Conservation (phyloP, 2,329 filamentous ascomycete genomes). For the Phaeophleospora eucalypticola region DNA sequence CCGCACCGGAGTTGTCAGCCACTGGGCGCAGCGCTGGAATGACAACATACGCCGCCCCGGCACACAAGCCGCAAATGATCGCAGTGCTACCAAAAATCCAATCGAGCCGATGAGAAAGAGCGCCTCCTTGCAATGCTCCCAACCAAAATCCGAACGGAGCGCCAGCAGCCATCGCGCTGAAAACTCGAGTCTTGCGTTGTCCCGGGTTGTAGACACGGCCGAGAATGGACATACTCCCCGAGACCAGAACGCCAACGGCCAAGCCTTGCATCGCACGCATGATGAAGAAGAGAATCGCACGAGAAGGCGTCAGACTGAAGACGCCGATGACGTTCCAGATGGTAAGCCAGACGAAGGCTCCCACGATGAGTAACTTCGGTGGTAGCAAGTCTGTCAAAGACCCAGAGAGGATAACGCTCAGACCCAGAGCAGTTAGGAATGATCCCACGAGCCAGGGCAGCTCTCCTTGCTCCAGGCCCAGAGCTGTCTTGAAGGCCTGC, state of each 20-base stretch:
- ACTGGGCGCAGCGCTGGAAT: constrained; percentile 38
- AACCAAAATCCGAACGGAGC: constrained; percentile 37
- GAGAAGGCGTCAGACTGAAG: constrained; percentile 36
- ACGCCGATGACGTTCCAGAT: constrained; percentile 39
- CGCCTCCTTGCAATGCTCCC: constrained; percentile 41
- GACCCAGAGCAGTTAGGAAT: constrained; percentile 40
- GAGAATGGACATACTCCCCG: constrained; percentile 36
- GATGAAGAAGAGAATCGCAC: constrained; percentile 35
- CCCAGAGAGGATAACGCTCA: constrained; percentile 40
- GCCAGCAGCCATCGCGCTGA: constrained; percentile 35
- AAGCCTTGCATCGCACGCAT: constrained; percentile 39
- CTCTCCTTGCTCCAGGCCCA: constrained; percentile 39
- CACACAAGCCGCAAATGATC: constrained; percentile 37
- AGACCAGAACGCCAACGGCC: constrained; percentile 35
- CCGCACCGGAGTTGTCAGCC: constrained; percentile 22
- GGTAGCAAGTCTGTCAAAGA: constrained; percentile 41
- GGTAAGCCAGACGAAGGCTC: constrained; percentile 41
- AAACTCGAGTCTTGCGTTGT: constrained; percentile 37
- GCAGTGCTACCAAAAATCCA: constrained; percentile 46
- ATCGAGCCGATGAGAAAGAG: constrained; percentile 35
- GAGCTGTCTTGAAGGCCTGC: constrained; percentile 34
- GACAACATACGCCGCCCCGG: constrained; percentile 37
- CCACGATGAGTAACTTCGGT: constrained; percentile 41
- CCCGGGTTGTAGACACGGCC: constrained; percentile 39
- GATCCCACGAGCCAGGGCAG: constrained; percentile 43